Evolutionary conservation across 2,329 filamentous ascomycete species (phyloP), one percentile per base, ranked within the genome.

Genomic region (Trichoderma sp.): DNA sequence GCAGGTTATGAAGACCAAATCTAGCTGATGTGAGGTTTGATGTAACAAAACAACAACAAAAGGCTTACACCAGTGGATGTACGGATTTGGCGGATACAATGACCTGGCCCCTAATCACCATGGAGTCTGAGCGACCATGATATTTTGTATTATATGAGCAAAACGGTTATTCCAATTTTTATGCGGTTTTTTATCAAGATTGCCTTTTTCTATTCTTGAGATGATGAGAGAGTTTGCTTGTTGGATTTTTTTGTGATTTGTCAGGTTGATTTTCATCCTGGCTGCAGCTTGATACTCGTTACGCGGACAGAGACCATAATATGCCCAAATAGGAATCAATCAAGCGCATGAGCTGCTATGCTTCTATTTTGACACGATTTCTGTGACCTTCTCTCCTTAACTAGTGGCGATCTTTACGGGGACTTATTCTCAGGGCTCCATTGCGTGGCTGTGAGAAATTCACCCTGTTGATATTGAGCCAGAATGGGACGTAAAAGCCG

Each of bases 81-180:
- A 70, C 61, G 66, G 67, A 64, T 55, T 72, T 39, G 71, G 71
- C 53, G 36, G 71, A 72, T 69, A 50, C 43, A 67, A 65, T 64
- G 34, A 59, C 66, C 70, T 36, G 59, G 39, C 63, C 58, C 53
- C 67, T 72, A 59, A 70, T 66, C 47, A 70, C 55, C 58, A 70
- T 64, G 71, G 65, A 70, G 65, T 70, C 58, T 58, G 28, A 65
- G 66, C 66, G 71, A 65, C 59, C 50, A 69, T 70, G 71, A 72
- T 39, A 70, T 72, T 64, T 72, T 72, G 71, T 72, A 72, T 59
- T 72, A 72, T 72, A 72, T 69, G 57, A 72, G 58, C 57, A 69
- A 69, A 69, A 64, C 34, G 58, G 64, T 61, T 62, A 34, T 68
- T 71, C 32, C 36, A 30, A 58, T 58, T 71, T 58, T 39, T 66